Percentiles rank a stretch among this genome's conserved stretches.
phyloP scores from a whole-genome alignment of 2,329 filamentous ascomycete genomes.

The Xylariaceae sp. region DNA sequence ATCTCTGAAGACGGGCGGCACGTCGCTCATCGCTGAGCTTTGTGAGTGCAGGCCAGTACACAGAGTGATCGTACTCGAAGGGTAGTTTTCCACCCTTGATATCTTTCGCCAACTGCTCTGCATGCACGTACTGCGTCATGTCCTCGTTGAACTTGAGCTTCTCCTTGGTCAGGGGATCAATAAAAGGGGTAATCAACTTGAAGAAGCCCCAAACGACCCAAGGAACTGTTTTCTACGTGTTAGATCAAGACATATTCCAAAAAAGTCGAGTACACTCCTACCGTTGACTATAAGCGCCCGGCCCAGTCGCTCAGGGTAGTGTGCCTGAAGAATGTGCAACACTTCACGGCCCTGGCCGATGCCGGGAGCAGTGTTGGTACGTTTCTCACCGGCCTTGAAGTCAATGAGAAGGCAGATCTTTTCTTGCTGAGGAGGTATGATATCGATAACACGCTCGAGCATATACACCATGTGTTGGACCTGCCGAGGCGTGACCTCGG shows the following conservation, averaged over 20 bases:
- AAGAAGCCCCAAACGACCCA: constrained; percentile 93
- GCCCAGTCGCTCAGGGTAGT: constrained; percentile 90
- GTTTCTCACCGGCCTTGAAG: constrained; percentile 73
- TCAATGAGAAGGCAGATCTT: constrained; percentile 83
- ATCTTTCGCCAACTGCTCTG: constrained; percentile 74
- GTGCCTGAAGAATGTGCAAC: constrained; percentile 86
- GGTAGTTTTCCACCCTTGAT: constrained; percentile 71
- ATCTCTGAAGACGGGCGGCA: constrained; percentile 60
- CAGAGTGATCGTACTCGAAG: constrained; percentile 84
- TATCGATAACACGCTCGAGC: constrained; percentile 82
- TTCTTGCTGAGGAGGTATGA: constrained; percentile 84
- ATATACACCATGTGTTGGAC: constrained; percentile 94
- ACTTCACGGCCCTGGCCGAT: constrained; percentile 74
- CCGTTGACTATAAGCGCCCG: constrained; percentile 84
- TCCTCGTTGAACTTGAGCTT: constrained; percentile 99
- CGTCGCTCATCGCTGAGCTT: constrained; percentile 63
- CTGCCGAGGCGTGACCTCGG: constrained; percentile 76
- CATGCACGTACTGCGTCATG: constrained; percentile 73
- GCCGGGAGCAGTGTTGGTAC: constrained; percentile 64
- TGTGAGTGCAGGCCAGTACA: constrained; percentile 84
- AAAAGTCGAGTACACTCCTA: constrained; percentile 37
- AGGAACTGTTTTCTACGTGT: constrained; percentile 54
- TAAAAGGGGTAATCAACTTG: constrained; percentile 92
- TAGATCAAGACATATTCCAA: constrained; percentile 6
- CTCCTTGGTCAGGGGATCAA: constrained; percentile 86